These are phyloP conservation scores for Chernovozyma aurita DNA, from an alignment of 1,139 yeast species.

Conservation along the genomic window DNA sequence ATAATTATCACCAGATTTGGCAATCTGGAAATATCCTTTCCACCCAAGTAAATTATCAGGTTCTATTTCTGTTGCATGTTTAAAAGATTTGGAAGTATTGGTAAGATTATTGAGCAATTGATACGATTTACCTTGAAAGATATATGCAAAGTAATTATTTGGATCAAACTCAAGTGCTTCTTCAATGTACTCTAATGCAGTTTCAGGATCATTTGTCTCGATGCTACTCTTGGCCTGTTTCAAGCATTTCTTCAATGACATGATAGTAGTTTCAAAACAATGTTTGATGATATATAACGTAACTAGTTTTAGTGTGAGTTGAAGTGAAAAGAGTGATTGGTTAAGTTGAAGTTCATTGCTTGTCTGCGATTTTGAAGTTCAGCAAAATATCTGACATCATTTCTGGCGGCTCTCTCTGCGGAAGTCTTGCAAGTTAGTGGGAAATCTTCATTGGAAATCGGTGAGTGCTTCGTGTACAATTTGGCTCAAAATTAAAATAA, in stretches of 20 bases:
- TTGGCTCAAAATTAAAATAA: no score
- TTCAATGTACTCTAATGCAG: slow-evolving; percentile 48
- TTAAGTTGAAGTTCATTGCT: no score
- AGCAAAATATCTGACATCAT: no score
- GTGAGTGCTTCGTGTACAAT: no score
- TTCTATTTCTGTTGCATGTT: slow-evolving; percentile 52
- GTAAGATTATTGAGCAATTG: slow-evolving; percentile 36
- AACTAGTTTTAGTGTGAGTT: background rate
- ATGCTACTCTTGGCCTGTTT: slow-evolving; percentile 61
- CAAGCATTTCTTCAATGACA: slow-evolving; percentile 38
- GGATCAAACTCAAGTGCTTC: slow-evolving; percentile 54
- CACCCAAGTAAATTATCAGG: slow-evolving; percentile 62
- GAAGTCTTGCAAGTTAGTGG: no score
- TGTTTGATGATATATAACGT: background rate
- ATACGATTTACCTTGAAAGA: slow-evolving; percentile 59
- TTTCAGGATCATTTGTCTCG: slow-evolving; percentile 52
- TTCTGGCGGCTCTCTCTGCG: no score
- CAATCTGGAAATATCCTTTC: slow-evolving; percentile 66
- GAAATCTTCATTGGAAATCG: no score
- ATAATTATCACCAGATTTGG: slow-evolving; percentile 33
- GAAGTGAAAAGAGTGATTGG: background rate
- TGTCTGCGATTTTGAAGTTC: no score
- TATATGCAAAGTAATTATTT: slow-evolving; percentile 58
- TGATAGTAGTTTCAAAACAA: slow-evolving; percentile 1
- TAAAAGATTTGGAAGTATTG: slow-evolving; percentile 48